Evolutionary conservation across 1,284 basidiomycete genomes (phyloP).

Genomic region (Trichosporon sp.): DNA sequence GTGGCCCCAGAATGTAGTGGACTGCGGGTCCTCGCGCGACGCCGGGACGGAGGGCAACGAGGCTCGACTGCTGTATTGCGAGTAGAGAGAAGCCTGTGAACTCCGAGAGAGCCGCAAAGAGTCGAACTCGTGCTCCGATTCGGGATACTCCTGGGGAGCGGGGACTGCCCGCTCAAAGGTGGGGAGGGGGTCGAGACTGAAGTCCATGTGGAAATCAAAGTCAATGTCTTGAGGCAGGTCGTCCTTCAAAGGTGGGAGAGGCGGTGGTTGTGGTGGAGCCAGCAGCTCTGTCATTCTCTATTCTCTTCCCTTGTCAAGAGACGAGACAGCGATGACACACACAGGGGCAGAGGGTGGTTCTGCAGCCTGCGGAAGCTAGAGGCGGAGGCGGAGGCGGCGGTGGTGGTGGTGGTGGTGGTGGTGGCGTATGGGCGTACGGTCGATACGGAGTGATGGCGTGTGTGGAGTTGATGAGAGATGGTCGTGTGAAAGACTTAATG

Average conservation of each 20-base stretch:
- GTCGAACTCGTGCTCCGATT: not conserved
- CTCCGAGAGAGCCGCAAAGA: not conserved
- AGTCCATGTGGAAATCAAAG: constrained; percentile 1
- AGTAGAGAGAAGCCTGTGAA: not conserved
- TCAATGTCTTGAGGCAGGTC: not conserved
- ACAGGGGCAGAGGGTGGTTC: not conserved
- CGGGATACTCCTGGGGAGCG: not conserved
- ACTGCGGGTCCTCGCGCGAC: not conserved
- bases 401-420: not conserved
- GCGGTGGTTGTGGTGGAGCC: not conserved
- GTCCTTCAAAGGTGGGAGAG: not conserved
- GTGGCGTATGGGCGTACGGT: not conserved
- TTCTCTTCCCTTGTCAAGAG: not conserved
- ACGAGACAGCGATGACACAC: not conserved
- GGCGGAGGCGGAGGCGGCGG: not conserved
- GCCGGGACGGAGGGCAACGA: not conserved
- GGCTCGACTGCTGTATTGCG: not conserved
- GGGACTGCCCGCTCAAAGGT: not conserved
- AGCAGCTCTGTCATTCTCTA: not conserved
- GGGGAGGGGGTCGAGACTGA: not conserved
- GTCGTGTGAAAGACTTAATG: not conserved
- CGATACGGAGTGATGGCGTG: not conserved
- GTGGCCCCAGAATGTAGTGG: not conserved
- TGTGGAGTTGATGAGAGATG: not conserved
- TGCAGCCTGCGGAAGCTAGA: not conserved